Base-by-base conservation (phyloP, 2,329 filamentous ascomycete genomes). In the Trichoderma breve region DNA sequence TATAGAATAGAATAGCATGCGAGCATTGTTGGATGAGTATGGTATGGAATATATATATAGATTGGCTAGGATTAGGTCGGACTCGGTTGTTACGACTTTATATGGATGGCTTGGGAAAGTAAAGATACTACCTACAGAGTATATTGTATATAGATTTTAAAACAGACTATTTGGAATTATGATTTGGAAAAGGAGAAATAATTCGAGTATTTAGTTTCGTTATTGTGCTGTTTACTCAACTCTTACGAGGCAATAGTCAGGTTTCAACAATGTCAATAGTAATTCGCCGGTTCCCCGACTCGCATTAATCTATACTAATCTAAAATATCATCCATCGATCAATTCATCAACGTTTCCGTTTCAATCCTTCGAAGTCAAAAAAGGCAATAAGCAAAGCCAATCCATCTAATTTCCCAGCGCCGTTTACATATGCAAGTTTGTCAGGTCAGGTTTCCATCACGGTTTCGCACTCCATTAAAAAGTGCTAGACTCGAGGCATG, bases 401-500 rank as follows among this genome's bases (percentile, higher is more conserved):
- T 30, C 57, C 57, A 14, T 60, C 36, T 53, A 57, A 57, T 39
- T 21, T 57, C 28, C 51, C 51, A 58, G 43, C 63, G 63, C 63
- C 63, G 21, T 66, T 14, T 21, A 53, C 47, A 65, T 3, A 55
- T 66, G 62, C 63, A 55, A 51, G 5, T 21, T 65, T 24, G 1
- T 57, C 64, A 34, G 8, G 7, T 55, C 64, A 34, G 5, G 7
- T 43, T n/a, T 43, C 39, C 39, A 43, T 43, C 2, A 39, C 36
- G 9, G 3, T 18, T 65, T 15, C 12, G 34, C 21, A 63, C 43
- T 11, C 47, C 64, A 39, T 61, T 43, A 72, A 11, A 26, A 15
- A 6, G 9, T 14, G 71, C 73, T 75, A 9, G 72, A 71, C 30
- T 73, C 60, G 57, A n/a, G n/a, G n/a, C n/a, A n/a, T n/a, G n/a